Evolutionary conservation across 768 basidiomycete species (phyloP).

Genomic region (Termitomyces sp.): DNA sequence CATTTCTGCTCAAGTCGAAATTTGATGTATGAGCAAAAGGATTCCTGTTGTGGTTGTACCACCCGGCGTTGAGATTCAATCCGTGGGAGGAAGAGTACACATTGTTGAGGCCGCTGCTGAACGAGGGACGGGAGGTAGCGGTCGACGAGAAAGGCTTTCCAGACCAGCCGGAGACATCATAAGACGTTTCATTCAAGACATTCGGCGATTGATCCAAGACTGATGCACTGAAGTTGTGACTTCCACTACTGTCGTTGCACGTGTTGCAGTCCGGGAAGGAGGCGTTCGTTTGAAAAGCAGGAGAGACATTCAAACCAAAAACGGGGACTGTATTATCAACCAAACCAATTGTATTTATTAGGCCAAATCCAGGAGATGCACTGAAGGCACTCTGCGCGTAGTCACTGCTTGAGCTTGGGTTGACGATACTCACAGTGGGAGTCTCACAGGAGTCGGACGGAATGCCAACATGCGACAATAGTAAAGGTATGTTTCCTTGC

Average conservation of each 20-base stretch:
- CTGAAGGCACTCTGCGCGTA: not conserved
- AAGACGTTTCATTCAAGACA: not conserved
- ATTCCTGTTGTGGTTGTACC: not conserved
- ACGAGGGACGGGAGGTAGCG: not conserved
- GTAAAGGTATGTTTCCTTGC: not conserved
- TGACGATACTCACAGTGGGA: not conserved
- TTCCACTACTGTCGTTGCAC: not conserved
- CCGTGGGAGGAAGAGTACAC: not conserved
- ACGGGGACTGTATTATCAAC: too few species aligned
- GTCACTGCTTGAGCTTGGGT: not conserved
- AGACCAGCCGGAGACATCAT: not conserved
- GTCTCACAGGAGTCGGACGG: not conserved
- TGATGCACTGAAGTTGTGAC: not conserved
- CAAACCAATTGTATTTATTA: not conserved
- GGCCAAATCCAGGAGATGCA: not conserved
- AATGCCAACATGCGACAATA: not conserved
- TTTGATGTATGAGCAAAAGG: not conserved
- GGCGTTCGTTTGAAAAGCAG: not conserved
- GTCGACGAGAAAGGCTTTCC: not conserved
- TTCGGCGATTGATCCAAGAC: not conserved
- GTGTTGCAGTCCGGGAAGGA: not conserved
- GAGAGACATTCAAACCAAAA: not conserved
- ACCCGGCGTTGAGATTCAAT: not conserved
- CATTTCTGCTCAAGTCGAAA: not conserved
- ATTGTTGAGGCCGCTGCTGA: too few species aligned